phyloP scores from a whole-genome alignment of 768 basidiomycete genomes.

The Crepidotus variabilis region DNA sequence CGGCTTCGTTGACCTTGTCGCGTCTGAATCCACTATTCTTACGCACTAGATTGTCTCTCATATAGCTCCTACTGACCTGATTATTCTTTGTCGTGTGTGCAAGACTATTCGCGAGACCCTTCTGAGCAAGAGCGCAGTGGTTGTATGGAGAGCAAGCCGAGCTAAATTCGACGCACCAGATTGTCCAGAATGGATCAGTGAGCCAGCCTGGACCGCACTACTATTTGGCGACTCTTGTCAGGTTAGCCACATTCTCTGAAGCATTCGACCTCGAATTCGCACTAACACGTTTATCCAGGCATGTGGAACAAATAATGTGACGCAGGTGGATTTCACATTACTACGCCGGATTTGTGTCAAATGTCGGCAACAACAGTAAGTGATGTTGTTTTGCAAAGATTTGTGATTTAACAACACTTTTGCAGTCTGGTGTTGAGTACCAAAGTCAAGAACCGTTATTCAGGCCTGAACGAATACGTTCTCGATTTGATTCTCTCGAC shows the following conservation, averaged over 20 bases:
- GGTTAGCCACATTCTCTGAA: background rate
- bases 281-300: background rate
- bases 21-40: background rate
- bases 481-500: too few species aligned
- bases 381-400: too few species aligned
- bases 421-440: too few species aligned
- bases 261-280: background rate
- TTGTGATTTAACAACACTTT: too few species aligned
- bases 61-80: background rate
- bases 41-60: background rate
- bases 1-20: background rate
- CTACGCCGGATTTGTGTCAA: too few species aligned
- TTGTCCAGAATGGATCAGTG: background rate
- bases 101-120: background rate
- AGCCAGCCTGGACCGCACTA: background rate
- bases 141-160: background rate
- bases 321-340: background rate
- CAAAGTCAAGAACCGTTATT: too few species aligned
- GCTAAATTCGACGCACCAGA: background rate
- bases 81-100: background rate
- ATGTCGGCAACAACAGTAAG: too few species aligned
- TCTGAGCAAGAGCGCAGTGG: background rate
- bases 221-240: background rate
- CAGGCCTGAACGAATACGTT: too few species aligned
- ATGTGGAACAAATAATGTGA: background rate